Evolutionary conservation across 2,329 filamentous ascomycete species (phyloP).

Genomic region (Neonectria magnoliae): DNA sequence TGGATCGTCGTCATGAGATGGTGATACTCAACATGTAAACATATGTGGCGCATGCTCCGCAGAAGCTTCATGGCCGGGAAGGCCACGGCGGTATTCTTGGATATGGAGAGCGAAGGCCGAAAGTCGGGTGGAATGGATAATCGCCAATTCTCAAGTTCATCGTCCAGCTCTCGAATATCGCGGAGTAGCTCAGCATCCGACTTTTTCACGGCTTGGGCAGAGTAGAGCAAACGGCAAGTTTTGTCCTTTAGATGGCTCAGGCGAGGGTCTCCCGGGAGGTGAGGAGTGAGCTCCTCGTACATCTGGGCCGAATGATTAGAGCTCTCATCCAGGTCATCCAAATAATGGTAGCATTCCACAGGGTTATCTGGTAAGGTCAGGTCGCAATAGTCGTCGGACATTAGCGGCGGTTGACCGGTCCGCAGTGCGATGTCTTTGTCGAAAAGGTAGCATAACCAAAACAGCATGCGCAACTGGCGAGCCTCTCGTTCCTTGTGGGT

Average conservation of each 20-base stretch:
- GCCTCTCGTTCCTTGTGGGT: slow-evolving; percentile 41
- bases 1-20: slow-evolving; percentile 66
- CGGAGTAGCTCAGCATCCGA: slow-evolving; percentile 64
- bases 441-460: slow-evolving; percentile 65
- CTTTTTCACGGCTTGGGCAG: slow-evolving; percentile 57
- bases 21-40: slow-evolving; percentile 65
- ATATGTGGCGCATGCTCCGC: slow-evolving; percentile 58
- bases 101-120: slow-evolving; percentile 59
- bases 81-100: slow-evolving; percentile 37
- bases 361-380: slow-evolving; percentile 40
- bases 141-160: slow-evolving; percentile 66
- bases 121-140: slow-evolving; percentile 56
- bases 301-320: background rate
- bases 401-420: slow-evolving; percentile 61
- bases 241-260: slow-evolving; percentile 63
- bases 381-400: slow-evolving; percentile 54
- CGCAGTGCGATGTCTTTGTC: slow-evolving; percentile 67
- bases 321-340: background rate
- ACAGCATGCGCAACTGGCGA: slow-evolving; percentile 54
- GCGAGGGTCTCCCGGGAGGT: slow-evolving; percentile 58
- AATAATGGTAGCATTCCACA: slow-evolving; percentile 32
- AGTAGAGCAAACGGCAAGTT: slow-evolving; percentile 60
- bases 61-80: slow-evolving; percentile 38
- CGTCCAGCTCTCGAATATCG: slow-evolving; percentile 65
- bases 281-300: slow-evolving; percentile 31